phyloP scores from a whole-genome alignment of 2,329 filamentous ascomycete species.

The Alternaria atra region DNA sequence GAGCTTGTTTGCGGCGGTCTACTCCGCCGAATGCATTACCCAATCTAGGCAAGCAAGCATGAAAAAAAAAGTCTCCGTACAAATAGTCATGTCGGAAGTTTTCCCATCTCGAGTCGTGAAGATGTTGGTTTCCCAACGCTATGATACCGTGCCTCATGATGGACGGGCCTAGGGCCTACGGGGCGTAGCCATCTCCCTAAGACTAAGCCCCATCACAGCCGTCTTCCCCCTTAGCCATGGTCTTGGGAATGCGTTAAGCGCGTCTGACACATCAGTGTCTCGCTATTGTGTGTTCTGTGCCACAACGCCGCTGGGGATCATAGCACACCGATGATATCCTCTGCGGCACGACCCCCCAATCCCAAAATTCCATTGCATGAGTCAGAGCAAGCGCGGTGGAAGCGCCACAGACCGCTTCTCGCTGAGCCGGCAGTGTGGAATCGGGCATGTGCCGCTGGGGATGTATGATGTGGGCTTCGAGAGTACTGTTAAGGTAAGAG shows the following conservation, averaged over 20 bases:
- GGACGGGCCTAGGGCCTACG: not conserved
- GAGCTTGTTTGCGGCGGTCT: not conserved
- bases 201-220: not conserved
- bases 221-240: constrained; percentile 1
- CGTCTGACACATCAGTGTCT: not conserved
- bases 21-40: not conserved
- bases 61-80: constrained; percentile 1
- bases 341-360: not conserved
- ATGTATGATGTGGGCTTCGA: not conserved
- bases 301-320: not conserved
- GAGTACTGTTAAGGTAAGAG: not conserved
- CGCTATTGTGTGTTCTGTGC: not conserved
- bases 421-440: not conserved
- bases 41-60: not conserved
- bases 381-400: constrained; percentile 3
- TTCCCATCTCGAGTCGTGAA: not conserved
- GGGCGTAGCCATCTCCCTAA: not conserved
- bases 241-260: constrained; percentile 1
- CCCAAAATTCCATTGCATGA: not conserved
- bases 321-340: not conserved
- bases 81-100: not conserved
- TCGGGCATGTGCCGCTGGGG: not conserved
- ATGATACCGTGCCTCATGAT: not conserved
- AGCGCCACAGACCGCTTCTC: not conserved
- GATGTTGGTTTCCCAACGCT: not conserved